phyloP scores from a whole-genome alignment of 441 rosid species.

The Jatropha multifida region DNA sequence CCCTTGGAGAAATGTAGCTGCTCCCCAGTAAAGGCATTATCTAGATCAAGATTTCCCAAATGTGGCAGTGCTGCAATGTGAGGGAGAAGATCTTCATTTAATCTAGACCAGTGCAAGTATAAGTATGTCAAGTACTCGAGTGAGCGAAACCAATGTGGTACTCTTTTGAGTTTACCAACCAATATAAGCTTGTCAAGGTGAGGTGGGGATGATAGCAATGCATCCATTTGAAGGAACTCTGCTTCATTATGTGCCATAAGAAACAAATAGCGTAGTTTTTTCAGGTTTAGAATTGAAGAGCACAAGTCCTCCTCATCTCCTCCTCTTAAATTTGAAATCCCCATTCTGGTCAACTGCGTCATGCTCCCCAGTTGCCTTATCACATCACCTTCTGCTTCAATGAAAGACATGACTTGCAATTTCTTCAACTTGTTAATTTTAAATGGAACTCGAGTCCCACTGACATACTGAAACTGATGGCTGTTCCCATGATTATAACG shows the following conservation, averaged over 20 bases:
- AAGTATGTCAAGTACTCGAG: constrained; percentile 25
- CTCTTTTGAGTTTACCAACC: constrained; percentile 30
- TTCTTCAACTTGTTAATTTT: constrained; percentile 30
- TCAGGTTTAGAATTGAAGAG: constrained; percentile 25
- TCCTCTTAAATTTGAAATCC: constrained; percentile 31
- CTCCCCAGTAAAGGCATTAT: neutral
- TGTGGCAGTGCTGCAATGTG: neutral
- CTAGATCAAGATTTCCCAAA: neutral
- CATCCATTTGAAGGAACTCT: constrained; percentile 2
- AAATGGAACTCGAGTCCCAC: constrained; percentile 17
- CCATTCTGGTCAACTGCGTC: constrained; percentile 19
- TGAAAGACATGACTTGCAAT: constrained; percentile 28
- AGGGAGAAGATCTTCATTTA: constrained; percentile 26
- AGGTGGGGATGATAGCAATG: constrained; percentile 18
- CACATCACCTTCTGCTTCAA: constrained; percentile 5
- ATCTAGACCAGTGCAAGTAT: constrained; percentile 31
- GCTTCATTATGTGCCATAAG: constrained; percentile 24
- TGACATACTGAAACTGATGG: constrained; percentile 10
- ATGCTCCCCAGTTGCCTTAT: constrained; percentile 8
- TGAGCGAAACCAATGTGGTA: constrained; percentile 34
- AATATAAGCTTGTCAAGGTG: constrained; percentile 32
- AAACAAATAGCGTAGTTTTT: constrained; percentile 27
- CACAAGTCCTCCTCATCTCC: constrained; percentile 33
- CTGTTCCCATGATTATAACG: constrained; percentile 11
- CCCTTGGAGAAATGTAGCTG: neutral